These are phyloP conservation scores for Aspergillus bertholletiae DNA, from an alignment of 495 filamentous ascomycete species.

Conservation along the genomic window DNA sequence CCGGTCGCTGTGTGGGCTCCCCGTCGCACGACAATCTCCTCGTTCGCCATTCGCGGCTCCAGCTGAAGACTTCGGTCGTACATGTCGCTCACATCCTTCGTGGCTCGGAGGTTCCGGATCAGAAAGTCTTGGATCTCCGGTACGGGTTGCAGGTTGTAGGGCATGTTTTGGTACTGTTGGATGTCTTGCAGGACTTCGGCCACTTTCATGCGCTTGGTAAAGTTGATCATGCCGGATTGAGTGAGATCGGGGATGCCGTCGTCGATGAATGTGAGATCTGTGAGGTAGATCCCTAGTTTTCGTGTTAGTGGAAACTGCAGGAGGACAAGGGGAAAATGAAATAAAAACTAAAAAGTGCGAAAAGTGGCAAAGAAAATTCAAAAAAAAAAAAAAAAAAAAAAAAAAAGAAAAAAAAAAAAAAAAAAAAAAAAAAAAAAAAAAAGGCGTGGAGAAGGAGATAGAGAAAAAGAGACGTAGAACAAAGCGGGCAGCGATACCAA, in stretches of 20 bases:
- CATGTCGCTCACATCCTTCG: constrained; percentile 87
- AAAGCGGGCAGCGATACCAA: too few relatives aligned
- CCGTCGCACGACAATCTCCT: constrained; percentile 52
- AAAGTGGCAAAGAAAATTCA: too few relatives aligned
- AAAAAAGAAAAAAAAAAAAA: too few relatives aligned
- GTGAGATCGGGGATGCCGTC: constrained; percentile 91
- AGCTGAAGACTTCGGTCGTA: constrained; percentile 83
- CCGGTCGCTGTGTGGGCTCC: constrained; percentile 41
- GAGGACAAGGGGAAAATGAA: neutral
- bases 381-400: too few relatives aligned
- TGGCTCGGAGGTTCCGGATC: constrained; percentile 75
- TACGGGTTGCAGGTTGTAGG: constrained; percentile 78
- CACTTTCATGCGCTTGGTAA: constrained; percentile 89
- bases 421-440: too few relatives aligned
- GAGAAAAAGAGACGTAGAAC: too few relatives aligned
- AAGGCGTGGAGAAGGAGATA: too few relatives aligned
- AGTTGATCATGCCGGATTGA: constrained; percentile 87
- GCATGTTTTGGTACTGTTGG: constrained; percentile 85
- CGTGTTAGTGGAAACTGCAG: constrained; percentile 2
- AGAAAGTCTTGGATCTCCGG: constrained; percentile 91
- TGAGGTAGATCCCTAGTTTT: constrained; percentile 75
- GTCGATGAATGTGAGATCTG: constrained; percentile 93
- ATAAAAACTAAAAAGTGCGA: too few relatives aligned
- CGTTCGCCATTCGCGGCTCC: constrained; percentile 84
- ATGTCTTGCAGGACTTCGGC: constrained; percentile 90